Evolutionary conservation across 768 basidiomycete species (phyloP), one percentile per base, ranked within the genome.

Genomic region (Hemileccinum impolitum): DNA sequence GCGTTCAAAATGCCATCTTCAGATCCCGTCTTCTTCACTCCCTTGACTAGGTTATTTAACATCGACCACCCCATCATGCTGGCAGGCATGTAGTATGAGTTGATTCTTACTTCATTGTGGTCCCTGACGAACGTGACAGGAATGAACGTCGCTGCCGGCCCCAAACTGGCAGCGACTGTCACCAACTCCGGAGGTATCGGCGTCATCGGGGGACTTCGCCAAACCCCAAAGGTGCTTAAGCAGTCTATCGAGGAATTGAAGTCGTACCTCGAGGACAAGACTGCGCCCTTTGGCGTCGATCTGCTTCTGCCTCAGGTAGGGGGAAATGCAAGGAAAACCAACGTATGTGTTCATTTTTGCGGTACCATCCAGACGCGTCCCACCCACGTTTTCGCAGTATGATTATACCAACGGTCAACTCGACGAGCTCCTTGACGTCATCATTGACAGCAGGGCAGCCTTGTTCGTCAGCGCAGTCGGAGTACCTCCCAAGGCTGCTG

Each of bases 151-250:
- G 90, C 90, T 44, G 87, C 90, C 40, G 89, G 89, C 6, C 88
- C 90, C 11, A 85, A 76, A 67, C 71, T 94, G 8, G 91, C 91
- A 17, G 92, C 90, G 18, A 82, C 88, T 1, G 90, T 94, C n/a
- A 90, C 90, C n/a, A 94, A 94, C 60, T 81, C 92, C 18, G 92
- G 84, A 57, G 89, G 88, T 6, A 83, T 88, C 56, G 93, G 93
- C 18, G 90, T 93, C 59, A 92, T 94, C 55, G 93, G 91, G 3
- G 93, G 92, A 30, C 66, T 88, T 39, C 77, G 79, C 32, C 85
- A 86, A 60, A 86, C 75, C 45, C 88, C 87, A 18, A 83, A 81
- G 57, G 77, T 87, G 58, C 79, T 91, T 19, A 75, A 80, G 54
- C 72, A 76, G 23, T 76, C 75, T 15, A 87, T 89, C 41, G 74